Conservation (phyloP, 1,284 basidiomycete genomes). For the Ceratobasidium sp. region DNA sequence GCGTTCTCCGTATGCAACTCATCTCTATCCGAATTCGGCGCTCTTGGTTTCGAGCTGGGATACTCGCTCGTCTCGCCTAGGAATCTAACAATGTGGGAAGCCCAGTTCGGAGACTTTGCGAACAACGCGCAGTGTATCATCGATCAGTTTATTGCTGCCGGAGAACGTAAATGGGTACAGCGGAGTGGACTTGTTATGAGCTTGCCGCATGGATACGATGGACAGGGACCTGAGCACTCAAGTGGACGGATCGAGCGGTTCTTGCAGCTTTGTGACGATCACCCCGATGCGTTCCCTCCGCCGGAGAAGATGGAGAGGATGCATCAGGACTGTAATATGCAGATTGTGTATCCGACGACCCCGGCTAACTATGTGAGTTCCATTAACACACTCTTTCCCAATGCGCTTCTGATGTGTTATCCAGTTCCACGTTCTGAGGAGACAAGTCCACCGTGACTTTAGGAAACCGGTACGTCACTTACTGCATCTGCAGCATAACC, state of each 20-base stretch:
- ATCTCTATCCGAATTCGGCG: constrained; percentile 95
- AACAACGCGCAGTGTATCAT: constrained; percentile 91
- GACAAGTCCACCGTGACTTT: constrained; percentile 87
- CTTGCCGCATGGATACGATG: constrained; percentile 89
- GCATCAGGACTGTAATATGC: constrained; percentile 78
- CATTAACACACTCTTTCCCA: too few species aligned
- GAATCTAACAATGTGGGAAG: constrained; percentile 97
- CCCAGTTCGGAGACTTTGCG: constrained; percentile 97
- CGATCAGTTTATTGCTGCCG: constrained; percentile 98
- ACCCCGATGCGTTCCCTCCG: constrained; percentile 68
- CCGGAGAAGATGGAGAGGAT: constrained; percentile 70
- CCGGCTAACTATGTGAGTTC: constrained; percentile 76
- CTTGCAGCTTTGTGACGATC: constrained; percentile 66
- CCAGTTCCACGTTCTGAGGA: constrained; percentile 83
- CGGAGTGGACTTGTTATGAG: constrained; percentile 87
- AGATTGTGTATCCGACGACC: constrained; percentile 87
- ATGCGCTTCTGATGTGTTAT: too few species aligned
- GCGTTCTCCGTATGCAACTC: constrained; percentile 97
- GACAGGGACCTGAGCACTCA: constrained; percentile 92
- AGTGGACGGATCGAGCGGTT: constrained; percentile 88
- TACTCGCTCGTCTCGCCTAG: constrained; percentile 98
- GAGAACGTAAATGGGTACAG: constrained; percentile 98
- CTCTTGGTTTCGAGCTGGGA: constrained; percentile 97
- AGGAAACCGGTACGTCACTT: constrained; percentile 70
- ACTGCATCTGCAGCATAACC: constrained; percentile 72